phyloP scores from a whole-genome alignment of 495 filamentous ascomycete species.

The Apodospora peruviana region DNA sequence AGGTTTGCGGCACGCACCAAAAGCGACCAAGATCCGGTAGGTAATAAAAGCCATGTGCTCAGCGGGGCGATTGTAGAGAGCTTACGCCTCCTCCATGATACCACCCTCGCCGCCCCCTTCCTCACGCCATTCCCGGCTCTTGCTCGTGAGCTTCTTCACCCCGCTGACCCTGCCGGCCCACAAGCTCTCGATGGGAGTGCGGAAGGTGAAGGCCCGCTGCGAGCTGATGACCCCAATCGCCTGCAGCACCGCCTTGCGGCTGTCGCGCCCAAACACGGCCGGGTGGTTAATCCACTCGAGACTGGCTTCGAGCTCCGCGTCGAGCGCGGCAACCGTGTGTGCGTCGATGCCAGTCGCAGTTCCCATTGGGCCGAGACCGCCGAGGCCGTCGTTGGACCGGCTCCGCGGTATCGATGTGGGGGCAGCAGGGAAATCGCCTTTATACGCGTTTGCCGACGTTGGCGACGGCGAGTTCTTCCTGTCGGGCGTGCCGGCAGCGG shows the following conservation, averaged over 20 bases:
- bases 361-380: conserved; percentile 53
- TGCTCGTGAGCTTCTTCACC: conserved; percentile 69
- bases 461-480: conserved; percentile 45
- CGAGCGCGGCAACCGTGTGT: conserved; percentile 75
- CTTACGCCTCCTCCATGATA: conserved; percentile 65
- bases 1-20: too few relatives aligned
- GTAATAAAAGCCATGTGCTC: too few relatives aligned
- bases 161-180: conserved; percentile 79
- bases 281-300: conserved; percentile 99
- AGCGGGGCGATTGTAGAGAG: too few relatives aligned
- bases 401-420: conserved; percentile 23
- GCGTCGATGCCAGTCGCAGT: conserved; percentile 70
- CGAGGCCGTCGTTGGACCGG: conserved; percentile 40
- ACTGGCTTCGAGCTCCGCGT: conserved; percentile 83
- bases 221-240: conserved; percentile 94
- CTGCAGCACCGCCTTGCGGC: conserved; percentile 91
- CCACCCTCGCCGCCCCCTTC: conserved; percentile 72
- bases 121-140: conserved; percentile 81
- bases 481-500: conserved; percentile 38
- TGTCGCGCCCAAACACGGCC: conserved; percentile 91
- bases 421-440: conserved; percentile 15
- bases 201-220: conserved; percentile 90
- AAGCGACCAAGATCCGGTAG: too few relatives aligned
- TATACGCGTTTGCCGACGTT: conserved; percentile 41
- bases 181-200: conserved; percentile 75